Evolutionary conservation across 2,329 filamentous ascomycete genomes (phyloP), one percentile per base, ranked within the genome.

Genomic region (Talaromyces sp.): DNA sequence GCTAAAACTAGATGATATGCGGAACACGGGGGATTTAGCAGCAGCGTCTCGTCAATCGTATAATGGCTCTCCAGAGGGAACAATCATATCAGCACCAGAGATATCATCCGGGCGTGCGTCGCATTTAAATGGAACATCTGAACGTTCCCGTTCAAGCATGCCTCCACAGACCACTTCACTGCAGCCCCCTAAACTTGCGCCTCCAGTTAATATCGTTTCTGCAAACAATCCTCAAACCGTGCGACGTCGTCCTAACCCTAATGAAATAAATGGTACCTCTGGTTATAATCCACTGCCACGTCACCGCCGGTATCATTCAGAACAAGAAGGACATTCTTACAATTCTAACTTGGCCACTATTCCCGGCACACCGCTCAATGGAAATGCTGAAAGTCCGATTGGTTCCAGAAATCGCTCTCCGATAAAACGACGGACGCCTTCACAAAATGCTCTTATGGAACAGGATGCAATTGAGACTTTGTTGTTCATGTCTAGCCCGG

Each of bases 391-490:
- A 60, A 71, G 65, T 58, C 46, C 56, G 41, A 29, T 55, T 19
- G 9, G 46, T 9, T 41, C 59, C 2, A 57, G 52, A 51, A 53
- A 56, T 24, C 43, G 19, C 12, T 57, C 60, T 5, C 46, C 60
- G 8, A n/a, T 59, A 8, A 62, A 62, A 51, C 70, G 63, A 57
- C 68, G 73, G 53, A 75, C 74, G 0, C 73, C 75, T 6, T 75
- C 74, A 52, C 75, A 78, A 62, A 79, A 73, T 56, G 75, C 76
- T 17, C 71, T 74, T 1, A 79, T 80, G 75, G 79, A 81, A 63
- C 75, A 79, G 62, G 79, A 81, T 61, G 79, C 79, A 11, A 79
- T 81, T n/a, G 79, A 81, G 66, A 80, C 78, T 0, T 66, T 81
- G 10, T 66, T 80, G 9, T 80, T 80, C 66, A 80, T 81, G 79